Evolutionary conservation across 805 yeast genomes (phyloP).

Genomic region (Pichia ethanolica): DNA sequence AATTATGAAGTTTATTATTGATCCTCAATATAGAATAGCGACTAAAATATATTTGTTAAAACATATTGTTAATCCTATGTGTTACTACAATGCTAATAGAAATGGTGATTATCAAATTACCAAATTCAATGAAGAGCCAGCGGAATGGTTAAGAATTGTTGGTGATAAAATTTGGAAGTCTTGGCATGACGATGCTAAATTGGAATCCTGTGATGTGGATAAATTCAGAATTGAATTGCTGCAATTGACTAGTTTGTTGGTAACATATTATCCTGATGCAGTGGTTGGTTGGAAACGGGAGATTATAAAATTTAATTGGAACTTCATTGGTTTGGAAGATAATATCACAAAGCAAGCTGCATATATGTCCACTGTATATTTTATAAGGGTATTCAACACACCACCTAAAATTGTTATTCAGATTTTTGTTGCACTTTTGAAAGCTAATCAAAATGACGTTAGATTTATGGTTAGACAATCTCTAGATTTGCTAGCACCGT

Average conservation of each 20-base stretch:
- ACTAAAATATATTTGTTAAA: conserved; percentile 58
- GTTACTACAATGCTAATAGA: conserved; percentile 52
- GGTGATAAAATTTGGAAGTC: conserved; percentile 69
- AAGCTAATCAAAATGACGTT: conserved; percentile 81
- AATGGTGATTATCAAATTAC: conserved; percentile 22
- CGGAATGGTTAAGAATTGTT: conserved; percentile 59
- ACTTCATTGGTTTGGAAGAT: conserved; percentile 82
- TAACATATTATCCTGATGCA: conserved; percentile 56
- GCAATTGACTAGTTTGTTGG: conserved; percentile 71
- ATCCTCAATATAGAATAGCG: conserved; percentile 36
- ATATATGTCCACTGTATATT: conserved; percentile 77
- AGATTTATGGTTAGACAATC: conserved; percentile 80
- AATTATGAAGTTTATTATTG: conserved; percentile 43
- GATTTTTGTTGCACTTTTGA: conserved; percentile 80
- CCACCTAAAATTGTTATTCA: conserved; percentile 85
- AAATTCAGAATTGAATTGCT: conserved; percentile 67
- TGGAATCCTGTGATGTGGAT: conserved; percentile 65
- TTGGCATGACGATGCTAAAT: conserved; percentile 42
- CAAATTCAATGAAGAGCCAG: conserved; percentile 19
- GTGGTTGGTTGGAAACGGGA: conserved; percentile 66
- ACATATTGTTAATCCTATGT: conserved; percentile 55
- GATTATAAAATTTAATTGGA: conserved; percentile 91
- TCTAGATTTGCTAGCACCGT: conserved; percentile 81
- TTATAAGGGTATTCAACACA: conserved; percentile 81
- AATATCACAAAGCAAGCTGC: conserved; percentile 87